Evolutionary conservation across 2,329 filamentous ascomycete genomes (phyloP).

Genomic region (Fusarium mundagurra): DNA sequence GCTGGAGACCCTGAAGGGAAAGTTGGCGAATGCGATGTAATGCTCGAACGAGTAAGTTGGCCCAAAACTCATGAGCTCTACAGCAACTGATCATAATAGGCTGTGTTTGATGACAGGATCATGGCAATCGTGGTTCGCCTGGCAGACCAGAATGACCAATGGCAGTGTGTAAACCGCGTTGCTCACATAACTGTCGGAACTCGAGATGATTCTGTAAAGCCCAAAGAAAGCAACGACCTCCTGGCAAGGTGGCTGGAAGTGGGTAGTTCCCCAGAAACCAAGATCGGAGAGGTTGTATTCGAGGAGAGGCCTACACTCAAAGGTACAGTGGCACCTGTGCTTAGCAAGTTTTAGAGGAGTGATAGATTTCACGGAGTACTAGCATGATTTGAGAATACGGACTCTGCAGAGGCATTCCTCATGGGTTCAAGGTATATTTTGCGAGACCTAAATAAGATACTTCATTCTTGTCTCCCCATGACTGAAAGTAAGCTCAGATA

Average conservation of each 20-base stretch:
- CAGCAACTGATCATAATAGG: constrained; percentile 48
- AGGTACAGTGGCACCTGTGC: constrained; percentile 59
- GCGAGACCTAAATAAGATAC: not conserved
- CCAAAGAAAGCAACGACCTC: constrained; percentile 92
- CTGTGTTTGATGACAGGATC: constrained; percentile 86
- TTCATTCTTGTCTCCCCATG: not conserved
- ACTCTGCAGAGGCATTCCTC: not conserved
- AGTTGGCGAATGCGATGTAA: constrained; percentile 72
- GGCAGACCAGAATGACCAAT: constrained; percentile 63
- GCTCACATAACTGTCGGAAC: constrained; percentile 94
- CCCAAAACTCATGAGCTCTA: not conserved
- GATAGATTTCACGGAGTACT: not conserved
- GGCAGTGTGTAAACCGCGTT: constrained; percentile 79
- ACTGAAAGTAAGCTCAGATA: not conserved
- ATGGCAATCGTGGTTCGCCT: constrained; percentile 92
- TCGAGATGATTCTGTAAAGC: constrained; percentile 77
- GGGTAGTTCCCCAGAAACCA: constrained; percentile 55
- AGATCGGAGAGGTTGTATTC: constrained; percentile 60
- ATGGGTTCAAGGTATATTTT: not conserved
- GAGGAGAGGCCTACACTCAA: constrained; percentile 59
- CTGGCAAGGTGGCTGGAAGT: constrained; percentile 77
- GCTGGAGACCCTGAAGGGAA: constrained; percentile 42
- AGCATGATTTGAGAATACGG: not conserved
- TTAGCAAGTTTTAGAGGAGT: constrained; percentile 54
- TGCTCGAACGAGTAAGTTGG: constrained; percentile 65